Base-by-base conservation (phyloP, 2,329 filamentous ascomycete genomes). In the Alternaria alternata region DNA sequence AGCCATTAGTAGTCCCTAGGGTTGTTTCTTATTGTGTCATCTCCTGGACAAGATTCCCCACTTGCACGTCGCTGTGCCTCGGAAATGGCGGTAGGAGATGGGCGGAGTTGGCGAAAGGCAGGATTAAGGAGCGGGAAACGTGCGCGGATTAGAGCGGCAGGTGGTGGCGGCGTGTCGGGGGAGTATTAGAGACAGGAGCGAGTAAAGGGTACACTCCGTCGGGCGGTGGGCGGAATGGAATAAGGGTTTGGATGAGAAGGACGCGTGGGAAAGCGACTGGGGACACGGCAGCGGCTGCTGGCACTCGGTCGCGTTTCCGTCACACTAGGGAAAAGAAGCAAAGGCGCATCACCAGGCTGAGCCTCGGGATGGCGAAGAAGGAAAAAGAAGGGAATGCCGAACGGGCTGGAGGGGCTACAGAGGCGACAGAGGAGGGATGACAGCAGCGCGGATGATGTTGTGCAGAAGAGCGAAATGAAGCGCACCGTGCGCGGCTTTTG, bases 1-100 rank as follows among this genome's bases (percentile, higher is more conserved):
- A 56, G 80, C 78, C 81, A 83, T 83, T 59, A 51, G 63, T 71
- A 57, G 56, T 69, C 39, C 58, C 56, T 56, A 44, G 49, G 47
- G 28, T 55, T 49, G 26, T 47, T 41, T 62, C 57, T 68, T 68
- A 75, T 56, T 65, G 34, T 68, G 64, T 72, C 76, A 78, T 78
- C 24, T 67, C 71, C 71, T 57, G 59, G 26, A 51, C 38, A 51
- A 38, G 43, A 32, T 42, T n/a, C 49, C 46, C 36, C 8, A 49
- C 53, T 59, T 36, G 30, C 41, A 54, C 30, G 30, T 49, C 14
- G 46, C 36, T 16, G 46, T 36, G 46, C 46, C 30, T 24, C 20
- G 12, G 30, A n/a, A 48, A 24, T 49, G 47, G 46, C 46, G 59
- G 48, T 57, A 30, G 46, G 44, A 26, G 51, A 38, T 44, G 41